Base-by-base conservation (phyloP, 108 stramenopile genomes). In the Pseudonitzschia pungens region DNA sequence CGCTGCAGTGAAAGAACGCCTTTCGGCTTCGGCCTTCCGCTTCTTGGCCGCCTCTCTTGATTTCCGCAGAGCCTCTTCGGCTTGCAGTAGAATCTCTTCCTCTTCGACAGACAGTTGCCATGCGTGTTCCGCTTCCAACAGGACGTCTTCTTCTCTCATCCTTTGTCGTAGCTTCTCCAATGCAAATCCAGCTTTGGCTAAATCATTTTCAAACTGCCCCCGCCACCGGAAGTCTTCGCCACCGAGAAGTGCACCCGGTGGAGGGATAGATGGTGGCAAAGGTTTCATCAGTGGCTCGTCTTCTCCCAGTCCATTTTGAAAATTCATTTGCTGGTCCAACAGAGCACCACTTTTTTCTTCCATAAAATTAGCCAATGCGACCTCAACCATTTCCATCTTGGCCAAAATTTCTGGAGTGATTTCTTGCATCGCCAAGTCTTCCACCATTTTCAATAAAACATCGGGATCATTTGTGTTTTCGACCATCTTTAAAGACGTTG, bases 41-140 rank as follows among this genome's bases (percentile, higher is more conserved):
- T 51, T 20, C 58, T 62, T 68, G 21, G 75, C 75, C 56, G 69
- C 75, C n/a, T 76, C 62, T 69, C 75, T 56, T 11, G 75, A 76
- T 63, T 65, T 67, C 45, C 60, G 69, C 21, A 76, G 45, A 10
- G 60, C 75, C 45, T 69, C 75, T 64, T 76, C 50, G 18, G 75
- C 75, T 32, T 56, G 45, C 21, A 42, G 69, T 21, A 70, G 24
- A 41, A 70, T 70, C 9, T 53, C 69, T 32, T 70, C 33, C 32
- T 70, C 69, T 28, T 70, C 69, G 0, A 32, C 4, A 41, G 2
- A 70, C 5, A 20, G 44, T 53, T 69, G 68, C 27, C 57, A 33
- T 9, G 50, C 24, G n/a, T 27, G 51, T 53, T 69, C 50, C 14
- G 48, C 50, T 26, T 54, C 11, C 10, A 51, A 9, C 18, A 11